A percentile compares a stretch with the other conserved stretches of the same genome.
phyloP scores from a whole-genome alignment of 495 filamentous ascomycete species.

The Neurospora sp. region DNA sequence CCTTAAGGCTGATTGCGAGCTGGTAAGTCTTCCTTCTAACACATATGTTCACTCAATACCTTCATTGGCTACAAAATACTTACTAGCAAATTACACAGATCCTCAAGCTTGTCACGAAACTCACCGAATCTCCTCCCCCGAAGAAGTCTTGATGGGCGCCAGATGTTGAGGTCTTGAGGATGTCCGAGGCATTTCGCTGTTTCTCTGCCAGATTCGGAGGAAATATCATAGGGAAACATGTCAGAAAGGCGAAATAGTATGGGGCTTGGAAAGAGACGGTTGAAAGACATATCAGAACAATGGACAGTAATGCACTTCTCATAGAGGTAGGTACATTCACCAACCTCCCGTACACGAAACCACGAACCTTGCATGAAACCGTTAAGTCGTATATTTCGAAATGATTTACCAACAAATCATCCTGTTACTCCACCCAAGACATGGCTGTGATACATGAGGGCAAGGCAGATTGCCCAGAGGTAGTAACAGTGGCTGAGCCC shows the following conservation, averaged over 20 bases:
- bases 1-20: neutral
- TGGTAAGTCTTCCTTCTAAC: neutral
- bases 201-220: neutral
- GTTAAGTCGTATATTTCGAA: no score
- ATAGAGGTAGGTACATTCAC: no score
- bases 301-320: neutral
- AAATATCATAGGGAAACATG: neutral
- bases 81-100: neutral
- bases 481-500: neutral
- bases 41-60: neutral
- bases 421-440: neutral
- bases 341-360: neutral
- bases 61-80: neutral
- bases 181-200: neutral
- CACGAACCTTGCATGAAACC: no score
- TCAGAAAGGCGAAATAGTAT: neutral
- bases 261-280: neutral
- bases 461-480: neutral
- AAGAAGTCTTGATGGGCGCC: neutral
- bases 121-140: neutral
- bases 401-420: no score
- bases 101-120: neutral
- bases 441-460: accelerated
- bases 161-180: neutral
- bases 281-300: neutral